Base-by-base conservation (phyloP, 2,329 filamentous ascomycete species). In the Phoma sp. region DNA sequence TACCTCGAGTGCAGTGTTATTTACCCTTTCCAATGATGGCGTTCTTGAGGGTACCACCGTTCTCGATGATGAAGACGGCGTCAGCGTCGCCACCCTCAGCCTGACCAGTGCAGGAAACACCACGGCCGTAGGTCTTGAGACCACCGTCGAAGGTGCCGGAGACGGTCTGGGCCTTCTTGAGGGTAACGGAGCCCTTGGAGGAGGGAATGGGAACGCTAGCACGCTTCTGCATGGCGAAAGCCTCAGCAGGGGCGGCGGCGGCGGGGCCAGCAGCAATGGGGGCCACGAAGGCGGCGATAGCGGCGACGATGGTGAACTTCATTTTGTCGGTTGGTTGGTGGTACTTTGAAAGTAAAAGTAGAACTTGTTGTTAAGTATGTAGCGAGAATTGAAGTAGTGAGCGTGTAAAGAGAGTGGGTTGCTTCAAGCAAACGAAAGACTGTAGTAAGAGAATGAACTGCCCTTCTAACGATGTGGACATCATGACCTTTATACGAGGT, bases 21-120 rank as follows among this genome's bases (percentile, higher is more conserved):
- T 32, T 30, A 45, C 34, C 49, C 42, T 76, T 74, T 18, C 82
- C 81, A 52, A 84, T 84, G 71, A 84, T 84, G 69, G 78, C 81
- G 66, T 84, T 84, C 65, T 77, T 78, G 34, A 84, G 72, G 18
- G 79, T 81, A 25, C 77, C 82, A 25, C 82, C 82, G 43, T 77
- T 72, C 66, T 79, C 74, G 46, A 84, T 73, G 56, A 81, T 74
- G 76, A 84, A 84, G 66, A 84, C 81, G 38, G 82, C 79, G 45
- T 81, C 80, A 0, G 69, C 56, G 51, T 77, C 69, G 42, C 73
- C 77, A 49, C 79, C 78, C 62, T 82, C 80, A 9, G 62, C 64
- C 47, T 81, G 77, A 15, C 69, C 75, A 17, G 65, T 73, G 71
- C 80, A 82, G 18, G 37, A 53, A 12, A 56, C 60, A 50, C 70